These are phyloP conservation scores for Aspergillus intermedius DNA, from an alignment of 2,329 filamentous ascomycete genomes.

Conservation along the genomic window DNA sequence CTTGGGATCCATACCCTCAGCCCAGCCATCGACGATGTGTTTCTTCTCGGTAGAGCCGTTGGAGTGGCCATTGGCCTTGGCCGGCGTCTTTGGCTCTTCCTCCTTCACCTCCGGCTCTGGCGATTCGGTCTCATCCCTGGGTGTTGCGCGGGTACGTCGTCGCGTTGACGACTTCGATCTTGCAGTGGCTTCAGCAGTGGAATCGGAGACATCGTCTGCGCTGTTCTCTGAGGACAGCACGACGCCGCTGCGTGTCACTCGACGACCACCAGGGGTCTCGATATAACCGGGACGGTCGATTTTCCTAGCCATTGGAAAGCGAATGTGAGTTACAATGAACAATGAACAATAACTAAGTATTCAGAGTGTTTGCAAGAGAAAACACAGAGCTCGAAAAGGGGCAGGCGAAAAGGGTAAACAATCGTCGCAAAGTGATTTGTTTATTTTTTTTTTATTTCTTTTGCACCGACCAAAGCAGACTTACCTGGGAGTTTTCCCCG, in stretches of 20 bases:
- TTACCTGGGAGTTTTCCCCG: conserved; percentile 47
- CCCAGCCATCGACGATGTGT: conserved; percentile 36
- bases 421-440: conserved; percentile 3
- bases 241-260: conserved; percentile 40
- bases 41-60: conserved; percentile 16
- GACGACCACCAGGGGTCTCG: conserved; percentile 43
- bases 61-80: conserved; percentile 17
- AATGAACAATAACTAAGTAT: background rate
- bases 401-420: conserved; percentile 9
- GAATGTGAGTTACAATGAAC: background rate
- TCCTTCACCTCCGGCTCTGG: conserved; percentile 8
- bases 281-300: conserved; percentile 46
- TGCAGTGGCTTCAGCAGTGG: conserved; percentile 14
- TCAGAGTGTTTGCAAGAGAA: background rate
- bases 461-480: conserved; percentile 14
- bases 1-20: conserved; percentile 36
- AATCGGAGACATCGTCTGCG: conserved; percentile 23
- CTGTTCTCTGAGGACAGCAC: conserved; percentile 25
- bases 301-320: conserved; percentile 39
- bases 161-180: conserved; percentile 22
- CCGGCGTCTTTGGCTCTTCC: conserved; percentile 12
- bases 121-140: conserved; percentile 16
- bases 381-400: background rate
- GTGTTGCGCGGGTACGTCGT: conserved; percentile 23
- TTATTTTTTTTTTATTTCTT: background rate